Conservation (phyloP, 768 basidiomycete species). For the Dendrothele bispora region DNA sequence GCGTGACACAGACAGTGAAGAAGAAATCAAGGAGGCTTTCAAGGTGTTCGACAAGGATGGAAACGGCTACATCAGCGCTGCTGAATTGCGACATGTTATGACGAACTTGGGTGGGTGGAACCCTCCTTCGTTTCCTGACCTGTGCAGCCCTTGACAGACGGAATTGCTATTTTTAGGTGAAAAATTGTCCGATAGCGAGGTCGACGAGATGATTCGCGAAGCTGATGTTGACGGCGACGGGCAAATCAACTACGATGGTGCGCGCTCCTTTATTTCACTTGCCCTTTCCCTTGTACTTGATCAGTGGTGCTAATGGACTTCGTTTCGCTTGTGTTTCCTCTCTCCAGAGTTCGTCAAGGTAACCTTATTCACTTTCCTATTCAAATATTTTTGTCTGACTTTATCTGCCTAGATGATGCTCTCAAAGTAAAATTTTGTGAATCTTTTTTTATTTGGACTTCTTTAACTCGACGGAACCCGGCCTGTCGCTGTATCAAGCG, state of each 20-base stretch:
- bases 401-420: conserved; percentile 63
- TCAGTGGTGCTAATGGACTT: no score
- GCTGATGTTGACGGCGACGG: conserved; percentile 94
- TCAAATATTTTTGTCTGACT: conserved; percentile 4
- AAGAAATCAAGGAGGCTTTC: conserved; percentile 96
- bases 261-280: conserved; percentile 18
- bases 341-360: conserved; percentile 76
- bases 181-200: conserved; percentile 83
- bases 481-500: no score
- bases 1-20: conserved; percentile 90
- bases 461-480: no score
- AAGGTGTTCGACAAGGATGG: conserved; percentile 97
- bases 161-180: conserved; percentile 49
- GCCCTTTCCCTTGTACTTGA: no score
- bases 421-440: conserved; percentile 48
- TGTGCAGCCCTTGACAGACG: neutral
- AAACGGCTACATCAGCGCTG: conserved; percentile 84
- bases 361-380: conserved; percentile 14
- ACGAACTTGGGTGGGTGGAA: conserved; percentile 71
- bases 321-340: conserved; percentile 3
- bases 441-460: no score
- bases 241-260: conserved; percentile 87
- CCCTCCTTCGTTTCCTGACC: neutral
- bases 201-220: conserved; percentile 97
- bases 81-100: conserved; percentile 91